Conservation (phyloP, 2,329 filamentous ascomycete species). For the Coleophoma crateriformis region DNA sequence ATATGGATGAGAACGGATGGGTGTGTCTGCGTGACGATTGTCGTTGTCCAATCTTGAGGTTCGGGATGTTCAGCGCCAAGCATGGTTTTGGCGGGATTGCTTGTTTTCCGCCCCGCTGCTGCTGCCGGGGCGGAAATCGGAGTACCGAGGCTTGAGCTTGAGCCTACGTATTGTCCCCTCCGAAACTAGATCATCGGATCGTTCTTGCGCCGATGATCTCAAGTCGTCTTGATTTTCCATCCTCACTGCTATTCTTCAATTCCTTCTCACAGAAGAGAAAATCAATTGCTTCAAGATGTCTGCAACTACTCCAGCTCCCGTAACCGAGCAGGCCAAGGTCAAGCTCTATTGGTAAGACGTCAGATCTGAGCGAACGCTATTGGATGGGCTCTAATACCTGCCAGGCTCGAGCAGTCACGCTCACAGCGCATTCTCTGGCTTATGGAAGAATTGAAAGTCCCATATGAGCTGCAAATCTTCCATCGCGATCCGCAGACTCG, state of each 20-base stretch:
- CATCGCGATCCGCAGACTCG: slow-evolving; percentile 57
- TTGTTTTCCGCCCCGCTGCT: no score
- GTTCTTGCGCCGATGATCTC: no score
- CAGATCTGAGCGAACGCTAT: background rate
- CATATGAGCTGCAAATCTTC: slow-evolving; percentile 76
- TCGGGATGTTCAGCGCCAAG: slow-evolving; percentile 3
- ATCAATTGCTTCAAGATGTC: no score
- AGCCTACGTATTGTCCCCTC: no score
- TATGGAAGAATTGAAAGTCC: slow-evolving; percentile 63
- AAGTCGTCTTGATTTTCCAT: no score
- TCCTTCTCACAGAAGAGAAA: no score
- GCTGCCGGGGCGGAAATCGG: no score
- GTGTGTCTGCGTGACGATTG: slow-evolving; percentile 4
- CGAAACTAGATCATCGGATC: no score
- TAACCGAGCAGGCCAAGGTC: slow-evolving; percentile 35
- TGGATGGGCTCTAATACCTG: background rate
- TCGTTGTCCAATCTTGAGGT: slow-evolving; percentile 7
- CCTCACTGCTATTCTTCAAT: no score
- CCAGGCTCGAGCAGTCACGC: slow-evolving; percentile 26
- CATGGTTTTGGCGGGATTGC: background rate
- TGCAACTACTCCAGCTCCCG: slow-evolving; percentile 1
- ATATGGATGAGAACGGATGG: slow-evolving; percentile 12
- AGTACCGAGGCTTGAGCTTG: no score
- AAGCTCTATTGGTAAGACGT: slow-evolving; percentile 48
- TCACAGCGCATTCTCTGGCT: slow-evolving; percentile 66